phyloP scores from a whole-genome alignment of 2,329 filamentous ascomycete genomes.

The Penicillium sp. region DNA sequence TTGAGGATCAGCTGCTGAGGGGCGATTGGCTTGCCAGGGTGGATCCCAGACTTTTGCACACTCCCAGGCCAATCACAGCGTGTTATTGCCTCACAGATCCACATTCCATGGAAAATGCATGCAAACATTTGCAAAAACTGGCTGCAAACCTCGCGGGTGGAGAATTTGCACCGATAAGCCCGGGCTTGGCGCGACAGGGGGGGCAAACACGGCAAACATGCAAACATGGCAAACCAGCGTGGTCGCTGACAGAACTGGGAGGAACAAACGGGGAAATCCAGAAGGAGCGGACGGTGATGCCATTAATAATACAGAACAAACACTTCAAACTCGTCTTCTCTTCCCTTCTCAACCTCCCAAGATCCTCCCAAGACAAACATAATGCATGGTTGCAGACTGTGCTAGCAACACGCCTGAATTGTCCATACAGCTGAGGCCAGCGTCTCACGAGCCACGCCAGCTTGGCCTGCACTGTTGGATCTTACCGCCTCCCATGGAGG shows the following conservation, averaged over 20 bases:
- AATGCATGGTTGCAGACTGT: neutral
- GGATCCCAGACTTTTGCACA: neutral
- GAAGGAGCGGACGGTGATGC: neutral
- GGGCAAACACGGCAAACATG: neutral
- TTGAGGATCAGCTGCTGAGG: neutral
- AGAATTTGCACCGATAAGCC: neutral
- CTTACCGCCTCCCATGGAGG: slow-evolving; percentile 13
- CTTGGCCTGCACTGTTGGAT: slow-evolving; percentile 1
- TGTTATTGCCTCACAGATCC: neutral
- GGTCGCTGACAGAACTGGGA: neutral
- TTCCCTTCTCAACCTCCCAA: neutral
- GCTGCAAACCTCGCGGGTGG: neutral
- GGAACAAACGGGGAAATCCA: neutral
- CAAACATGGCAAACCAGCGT: slow-evolving; percentile 6
- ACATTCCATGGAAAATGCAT: neutral
- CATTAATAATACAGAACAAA: slow-evolving; percentile 5
- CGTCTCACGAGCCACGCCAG: slow-evolving; percentile 2
- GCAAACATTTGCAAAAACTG: neutral
- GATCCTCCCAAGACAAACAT: neutral
- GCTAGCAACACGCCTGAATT: neutral
- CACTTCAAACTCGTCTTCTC: neutral
- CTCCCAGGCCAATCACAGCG: neutral
- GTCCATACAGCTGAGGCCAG: neutral
- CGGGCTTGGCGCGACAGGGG: neutral
- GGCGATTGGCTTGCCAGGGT: neutral